Evolutionary conservation across 768 basidiomycete species (phyloP).

Genomic region (Mycena maculata): DNA sequence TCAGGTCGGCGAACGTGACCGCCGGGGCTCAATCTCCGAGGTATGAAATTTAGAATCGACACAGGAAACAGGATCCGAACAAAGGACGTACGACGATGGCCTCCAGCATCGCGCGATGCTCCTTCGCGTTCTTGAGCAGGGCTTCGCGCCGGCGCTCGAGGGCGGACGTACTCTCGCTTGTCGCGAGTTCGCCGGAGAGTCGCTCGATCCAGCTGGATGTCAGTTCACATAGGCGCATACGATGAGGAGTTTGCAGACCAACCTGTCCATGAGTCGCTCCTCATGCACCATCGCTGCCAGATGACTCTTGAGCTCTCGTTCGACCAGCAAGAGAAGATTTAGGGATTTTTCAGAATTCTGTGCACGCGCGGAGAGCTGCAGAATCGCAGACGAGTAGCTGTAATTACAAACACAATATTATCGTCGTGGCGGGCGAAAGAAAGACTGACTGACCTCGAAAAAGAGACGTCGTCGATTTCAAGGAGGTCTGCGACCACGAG

Average conservation of each 20-base stretch:
- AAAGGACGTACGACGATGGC: conserved; percentile 44
- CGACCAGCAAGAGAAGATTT: conserved; percentile 47
- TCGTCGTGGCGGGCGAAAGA: too few species aligned
- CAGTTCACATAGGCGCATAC: too few species aligned
- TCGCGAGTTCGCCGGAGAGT: conserved; percentile 39
- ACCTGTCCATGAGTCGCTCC: conserved; percentile 51
- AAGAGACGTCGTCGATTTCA: conserved; percentile 50
- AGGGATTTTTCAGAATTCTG: conserved; percentile 47
- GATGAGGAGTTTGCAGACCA: too few species aligned
- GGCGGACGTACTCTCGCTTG: conserved; percentile 42
- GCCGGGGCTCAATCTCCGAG: conserved; percentile 44
- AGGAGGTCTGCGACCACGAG: conserved; percentile 44
- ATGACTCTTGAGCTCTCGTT: conserved; percentile 51
- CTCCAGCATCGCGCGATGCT: conserved; percentile 57
- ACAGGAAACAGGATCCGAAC: neutral
- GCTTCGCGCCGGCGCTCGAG: conserved; percentile 55
- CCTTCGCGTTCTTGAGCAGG: conserved; percentile 58
- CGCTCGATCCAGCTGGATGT: conserved; percentile 50
- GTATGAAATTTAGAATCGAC: neutral
- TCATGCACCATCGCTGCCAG: conserved; percentile 51
- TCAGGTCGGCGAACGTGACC: conserved; percentile 52
- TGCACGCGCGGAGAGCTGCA: conserved; percentile 45
- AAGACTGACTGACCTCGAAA: conserved; percentile 46
- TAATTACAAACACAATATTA: neutral
- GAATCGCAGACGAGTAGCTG: conserved; percentile 55